A percentile compares a stretch with the other conserved stretches of the same genome.
These are phyloP conservation scores for Paraleonurus japonicus DNA, from an alignment of 257 asterid species.

Conservation along the genomic window DNA sequence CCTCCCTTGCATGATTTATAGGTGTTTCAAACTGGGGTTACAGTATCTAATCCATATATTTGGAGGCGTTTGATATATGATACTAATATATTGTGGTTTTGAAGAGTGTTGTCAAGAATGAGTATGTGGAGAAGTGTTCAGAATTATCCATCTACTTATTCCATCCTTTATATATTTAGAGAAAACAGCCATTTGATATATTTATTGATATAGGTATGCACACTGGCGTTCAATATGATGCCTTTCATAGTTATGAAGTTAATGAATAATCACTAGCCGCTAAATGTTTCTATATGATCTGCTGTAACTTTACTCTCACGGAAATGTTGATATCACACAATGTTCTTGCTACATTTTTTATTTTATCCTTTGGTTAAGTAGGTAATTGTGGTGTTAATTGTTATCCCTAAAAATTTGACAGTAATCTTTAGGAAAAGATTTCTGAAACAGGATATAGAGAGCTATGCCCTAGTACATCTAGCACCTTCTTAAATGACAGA, in stretches of 20 bases:
- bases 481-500: background rate
- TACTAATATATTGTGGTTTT: background rate
- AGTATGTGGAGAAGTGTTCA: background rate
- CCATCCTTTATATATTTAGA: background rate
- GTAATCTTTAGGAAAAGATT: conserved; percentile 17
- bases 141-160: background rate
- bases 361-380: background rate
- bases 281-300: background rate
- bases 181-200: background rate
- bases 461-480: background rate
- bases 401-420: conserved; percentile 4
- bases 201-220: background rate
- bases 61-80: conserved; percentile 1
- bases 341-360: background rate
- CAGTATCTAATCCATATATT: conserved; percentile 6
- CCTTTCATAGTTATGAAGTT: background rate
- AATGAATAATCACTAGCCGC: background rate
- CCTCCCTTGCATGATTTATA: conserved; percentile 7
- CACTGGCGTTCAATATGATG: background rate
- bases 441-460: background rate
- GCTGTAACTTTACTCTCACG: background rate
- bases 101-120: background rate
- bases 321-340: background rate
- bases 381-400: conserved; percentile 2
- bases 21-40: conserved; percentile 4